A percentile compares a stretch with the other conserved stretches of the same genome.
These are phyloP conservation scores for Kwoniella shivajii DNA, from an alignment of 1,284 basidiomycete genomes.

Conservation along the genomic window DNA sequence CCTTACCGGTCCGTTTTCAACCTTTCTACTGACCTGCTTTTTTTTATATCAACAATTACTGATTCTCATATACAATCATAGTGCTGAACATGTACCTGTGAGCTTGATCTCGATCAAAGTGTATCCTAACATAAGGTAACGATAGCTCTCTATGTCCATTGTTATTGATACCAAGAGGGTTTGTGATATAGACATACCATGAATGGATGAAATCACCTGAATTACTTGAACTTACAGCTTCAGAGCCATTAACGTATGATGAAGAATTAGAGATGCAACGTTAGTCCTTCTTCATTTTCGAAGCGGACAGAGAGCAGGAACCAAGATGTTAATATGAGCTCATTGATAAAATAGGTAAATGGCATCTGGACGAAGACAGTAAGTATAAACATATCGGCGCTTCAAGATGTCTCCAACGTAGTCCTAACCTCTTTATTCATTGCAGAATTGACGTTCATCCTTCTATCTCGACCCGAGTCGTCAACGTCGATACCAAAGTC, in stretches of 20 bases:
- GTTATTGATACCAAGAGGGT: neutral
- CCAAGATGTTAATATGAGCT: neutral
- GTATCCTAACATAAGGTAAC: neutral
- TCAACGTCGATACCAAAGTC: neutral
- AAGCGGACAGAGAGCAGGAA: neutral
- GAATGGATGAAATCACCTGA: slow-evolving; percentile 84
- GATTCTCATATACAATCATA: slow-evolving; percentile 26
- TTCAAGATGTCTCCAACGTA: too few species aligned
- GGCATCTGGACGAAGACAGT: slow-evolving; percentile 88
- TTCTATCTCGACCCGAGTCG: slow-evolving; percentile 61
- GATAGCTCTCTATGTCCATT: neutral
- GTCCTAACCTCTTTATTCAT: neutral
- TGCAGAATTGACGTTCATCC: slow-evolving; percentile 85
- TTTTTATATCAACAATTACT: neutral
- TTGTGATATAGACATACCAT: slow-evolving; percentile 70
- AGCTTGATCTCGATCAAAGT: slow-evolving; percentile 26
- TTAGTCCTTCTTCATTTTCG: slow-evolving; percentile 58
- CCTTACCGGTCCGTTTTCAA: slow-evolving; percentile 64
- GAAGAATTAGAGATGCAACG: slow-evolving; percentile 93
- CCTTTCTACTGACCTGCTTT: slow-evolving; percentile 3
- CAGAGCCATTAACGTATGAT: slow-evolving; percentile 76
- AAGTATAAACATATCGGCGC: slow-evolving; percentile 37
- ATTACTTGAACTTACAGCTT: slow-evolving; percentile 78
- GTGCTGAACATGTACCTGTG: slow-evolving; percentile 66
- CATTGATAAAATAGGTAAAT: slow-evolving; percentile 64